These are phyloP conservation scores for Umbelopsis vinacea DNA, from an alignment of 192 early-diverging fungal species.

Conservation along the genomic window DNA sequence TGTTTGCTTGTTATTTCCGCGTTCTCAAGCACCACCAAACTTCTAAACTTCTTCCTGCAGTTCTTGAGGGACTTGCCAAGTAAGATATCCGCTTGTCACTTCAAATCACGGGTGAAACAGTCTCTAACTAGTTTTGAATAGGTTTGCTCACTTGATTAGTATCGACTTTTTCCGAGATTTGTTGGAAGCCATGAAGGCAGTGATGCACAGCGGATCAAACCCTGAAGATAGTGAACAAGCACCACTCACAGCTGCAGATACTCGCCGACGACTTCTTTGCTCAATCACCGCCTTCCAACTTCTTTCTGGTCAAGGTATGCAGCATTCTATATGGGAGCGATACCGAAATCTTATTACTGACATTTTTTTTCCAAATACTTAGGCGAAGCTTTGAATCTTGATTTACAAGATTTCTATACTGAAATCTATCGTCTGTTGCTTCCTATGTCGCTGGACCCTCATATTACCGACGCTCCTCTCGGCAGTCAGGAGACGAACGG, in stretches of 20 bases:
- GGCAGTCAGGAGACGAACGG: constrained; percentile 38
- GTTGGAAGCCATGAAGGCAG: constrained; percentile 79
- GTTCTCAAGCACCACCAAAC: constrained; percentile 85
- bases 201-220: constrained; percentile 66
- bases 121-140: constrained; percentile 59
- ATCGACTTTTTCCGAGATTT: constrained; percentile 95
- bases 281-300: constrained; percentile 89
- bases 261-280: constrained; percentile 81
- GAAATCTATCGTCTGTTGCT: constrained; percentile 82
- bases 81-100: constrained; percentile 40
- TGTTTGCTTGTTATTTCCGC: constrained; percentile 95
- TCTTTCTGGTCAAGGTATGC: constrained; percentile 79
- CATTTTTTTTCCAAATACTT: background rate
- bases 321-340: background rate
- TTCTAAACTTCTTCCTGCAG: constrained; percentile 73
- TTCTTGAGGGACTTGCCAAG: constrained; percentile 80
- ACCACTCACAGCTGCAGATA: constrained; percentile 47
- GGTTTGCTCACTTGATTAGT: constrained; percentile 95
- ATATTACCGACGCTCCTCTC: constrained; percentile 61
- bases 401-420: constrained; percentile 90
- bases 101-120: background rate
- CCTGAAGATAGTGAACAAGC: constrained; percentile 53
- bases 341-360: background rate
- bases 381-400: constrained; percentile 91
- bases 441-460: constrained; percentile 66